Conservation (phyloP, 129 eudicot species). For the Tagetes erecta region DNA sequence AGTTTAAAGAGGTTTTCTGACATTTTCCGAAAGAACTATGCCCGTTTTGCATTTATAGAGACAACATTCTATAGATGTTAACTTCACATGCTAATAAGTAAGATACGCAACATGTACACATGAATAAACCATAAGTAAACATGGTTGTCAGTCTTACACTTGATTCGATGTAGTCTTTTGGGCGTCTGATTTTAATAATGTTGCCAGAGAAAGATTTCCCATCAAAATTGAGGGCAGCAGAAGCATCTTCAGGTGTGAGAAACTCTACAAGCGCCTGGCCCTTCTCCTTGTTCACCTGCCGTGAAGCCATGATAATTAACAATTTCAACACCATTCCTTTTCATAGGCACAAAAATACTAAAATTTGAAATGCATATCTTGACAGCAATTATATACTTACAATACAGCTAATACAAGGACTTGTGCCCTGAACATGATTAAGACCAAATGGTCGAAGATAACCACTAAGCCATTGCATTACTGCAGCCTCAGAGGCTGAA, state of each 20-base stretch:
- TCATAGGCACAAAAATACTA: background rate
- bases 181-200: constrained; percentile 80
- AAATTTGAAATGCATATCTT: background rate
- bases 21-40: constrained; percentile 7
- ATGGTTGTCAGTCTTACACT: constrained; percentile 65
- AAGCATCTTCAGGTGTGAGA: constrained; percentile 93
- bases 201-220: constrained; percentile 72
- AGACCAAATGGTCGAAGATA: constrained; percentile 74
- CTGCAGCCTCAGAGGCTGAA: constrained; percentile 71
- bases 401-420: constrained; percentile 91
- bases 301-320: constrained; percentile 15
- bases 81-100: constrained; percentile 18
- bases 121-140: constrained; percentile 23
- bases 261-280: constrained; percentile 94
- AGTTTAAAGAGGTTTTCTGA: background rate
- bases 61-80: background rate
- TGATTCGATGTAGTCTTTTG: constrained; percentile 71
- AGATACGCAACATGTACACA: constrained; percentile 22
- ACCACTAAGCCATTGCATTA: constrained; percentile 69
- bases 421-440: constrained; percentile 56
- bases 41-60: constrained; percentile 8
- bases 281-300: constrained; percentile 95
- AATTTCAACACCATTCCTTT: background rate
- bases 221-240: constrained; percentile 74
- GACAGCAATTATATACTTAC: constrained; percentile 47